These are phyloP conservation scores for Protoeuglena noctilucae DNA, from an alignment of 139 green algal genomes.

Conservation along the genomic window DNA sequence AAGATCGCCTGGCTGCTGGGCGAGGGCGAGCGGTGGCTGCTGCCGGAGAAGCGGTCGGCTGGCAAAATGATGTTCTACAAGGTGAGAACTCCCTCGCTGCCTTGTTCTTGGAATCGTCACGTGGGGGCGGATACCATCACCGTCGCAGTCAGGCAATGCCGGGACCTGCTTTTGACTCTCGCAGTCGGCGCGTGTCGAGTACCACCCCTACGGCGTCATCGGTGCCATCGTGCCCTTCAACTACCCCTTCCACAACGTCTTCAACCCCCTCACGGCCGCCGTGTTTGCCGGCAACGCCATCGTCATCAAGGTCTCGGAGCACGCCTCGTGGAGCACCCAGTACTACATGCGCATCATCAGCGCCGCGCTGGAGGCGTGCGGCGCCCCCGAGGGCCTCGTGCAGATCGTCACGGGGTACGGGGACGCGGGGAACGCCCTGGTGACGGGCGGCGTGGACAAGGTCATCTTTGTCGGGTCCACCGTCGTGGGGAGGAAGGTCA, in stretches of 20 bases:
- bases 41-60: conserved; percentile 44
- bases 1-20: conserved; percentile 83
- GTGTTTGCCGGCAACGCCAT: conserved; percentile 87
- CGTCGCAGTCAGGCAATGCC: too few species aligned
- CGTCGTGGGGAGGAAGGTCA: conserved; percentile 44
- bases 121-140: too few species aligned
- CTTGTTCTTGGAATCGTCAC: too few species aligned
- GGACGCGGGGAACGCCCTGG: conserved; percentile 73
- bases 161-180: too few species aligned
- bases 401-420: conserved; percentile 81
- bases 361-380: conserved; percentile 59
- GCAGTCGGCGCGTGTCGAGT: conserved; percentile 74
- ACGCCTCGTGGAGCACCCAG: conserved; percentile 65
- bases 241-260: conserved; percentile 98
- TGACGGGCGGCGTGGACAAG: conserved; percentile 68
- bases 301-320: conserved; percentile 90
- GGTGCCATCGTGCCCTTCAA: conserved; percentile 97
- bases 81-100: too few species aligned
- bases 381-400: conserved; percentile 72
- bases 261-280: conserved; percentile 85
- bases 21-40: conserved; percentile 12
- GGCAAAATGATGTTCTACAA: conserved; percentile 95
- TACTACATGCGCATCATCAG: conserved; percentile 70
- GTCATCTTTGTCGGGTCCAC: conserved; percentile 84
- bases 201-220: conserved; percentile 78